Evolutionary conservation across 768 basidiomycete genomes (phyloP).

Genomic region (Amanita exitialis): DNA sequence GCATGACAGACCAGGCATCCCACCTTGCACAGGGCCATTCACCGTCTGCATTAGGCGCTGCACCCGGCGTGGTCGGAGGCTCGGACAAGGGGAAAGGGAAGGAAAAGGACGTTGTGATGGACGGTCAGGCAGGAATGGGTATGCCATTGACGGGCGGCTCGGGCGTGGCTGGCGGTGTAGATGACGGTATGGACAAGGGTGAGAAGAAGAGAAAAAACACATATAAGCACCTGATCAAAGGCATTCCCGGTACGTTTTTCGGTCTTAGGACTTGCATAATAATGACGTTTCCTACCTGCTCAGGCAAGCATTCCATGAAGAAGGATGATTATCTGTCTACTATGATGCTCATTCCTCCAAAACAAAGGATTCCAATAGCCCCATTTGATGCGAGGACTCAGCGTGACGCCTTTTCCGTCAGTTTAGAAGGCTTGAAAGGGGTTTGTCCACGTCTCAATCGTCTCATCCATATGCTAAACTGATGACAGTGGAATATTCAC

Average conservation of each 20-base stretch:
- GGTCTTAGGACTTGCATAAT: slow-evolving; percentile 5
- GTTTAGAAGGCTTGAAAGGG: slow-evolving; percentile 62
- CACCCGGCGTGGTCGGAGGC: slow-evolving; percentile 10
- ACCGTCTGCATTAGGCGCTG: background rate
- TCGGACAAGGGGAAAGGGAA: slow-evolving; percentile 44
- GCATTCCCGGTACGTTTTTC: slow-evolving; percentile 49
- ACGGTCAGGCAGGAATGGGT: slow-evolving; percentile 19
- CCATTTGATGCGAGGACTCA: slow-evolving; percentile 61
- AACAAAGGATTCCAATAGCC: slow-evolving; percentile 53
- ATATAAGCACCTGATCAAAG: slow-evolving; percentile 71
- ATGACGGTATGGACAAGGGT: slow-evolving; percentile 40
- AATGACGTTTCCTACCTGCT: slow-evolving; percentile 4
- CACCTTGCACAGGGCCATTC: background rate
- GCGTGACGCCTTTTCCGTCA: slow-evolving; percentile 63
- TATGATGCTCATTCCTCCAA: slow-evolving; percentile 60
- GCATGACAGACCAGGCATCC: background rate
- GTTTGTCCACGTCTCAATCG: slow-evolving; percentile 30
- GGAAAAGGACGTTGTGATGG: slow-evolving; percentile 21
- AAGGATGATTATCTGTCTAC: slow-evolving; percentile 65
- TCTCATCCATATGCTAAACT: slow-evolving; percentile 4
- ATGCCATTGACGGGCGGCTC: slow-evolving; percentile 23
- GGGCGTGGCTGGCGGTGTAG: slow-evolving; percentile 41
- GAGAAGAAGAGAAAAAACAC: slow-evolving; percentile 71
- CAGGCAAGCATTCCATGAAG: slow-evolving; percentile 74
- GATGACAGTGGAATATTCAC: slow-evolving; percentile 53